Percentiles rank a stretch among this genome's conserved stretches.
phyloP scores from a whole-genome alignment of 1,284 basidiomycete genomes.

The Ceratobasidium sp. region DNA sequence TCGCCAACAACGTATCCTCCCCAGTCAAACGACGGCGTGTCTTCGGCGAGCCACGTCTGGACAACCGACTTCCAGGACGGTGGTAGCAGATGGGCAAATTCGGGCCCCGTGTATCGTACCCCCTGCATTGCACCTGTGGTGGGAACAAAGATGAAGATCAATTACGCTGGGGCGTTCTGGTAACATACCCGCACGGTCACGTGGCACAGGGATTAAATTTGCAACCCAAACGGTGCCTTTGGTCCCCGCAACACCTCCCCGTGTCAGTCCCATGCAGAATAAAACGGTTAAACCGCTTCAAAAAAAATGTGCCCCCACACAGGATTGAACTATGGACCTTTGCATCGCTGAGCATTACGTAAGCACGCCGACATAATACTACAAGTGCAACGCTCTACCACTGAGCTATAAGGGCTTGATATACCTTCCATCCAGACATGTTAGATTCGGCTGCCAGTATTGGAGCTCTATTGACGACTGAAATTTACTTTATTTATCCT shows the following conservation, averaged over 20 bases:
- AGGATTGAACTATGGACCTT: not conserved
- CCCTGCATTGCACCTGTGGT: conserved; percentile 19
- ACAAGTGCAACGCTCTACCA: conserved; percentile 37
- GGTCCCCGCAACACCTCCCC: not conserved
- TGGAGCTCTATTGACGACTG: too few species aligned
- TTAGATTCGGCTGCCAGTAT: too few species aligned
- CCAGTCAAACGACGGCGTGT: conserved; percentile 96
- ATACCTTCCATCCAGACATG: too few species aligned
- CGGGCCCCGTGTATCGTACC: conserved; percentile 7
- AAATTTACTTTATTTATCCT: too few species aligned
- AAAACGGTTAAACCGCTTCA: not conserved
- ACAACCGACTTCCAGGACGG: conserved; percentile 90
- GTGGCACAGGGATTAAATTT: not conserved
- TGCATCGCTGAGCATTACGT: not conserved
- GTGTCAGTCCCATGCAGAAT: not conserved
- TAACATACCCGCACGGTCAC: not conserved
- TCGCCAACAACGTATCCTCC: conserved; percentile 98
- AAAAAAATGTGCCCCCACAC: not conserved
- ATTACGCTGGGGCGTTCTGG: not conserved
- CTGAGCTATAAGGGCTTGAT: conserved; percentile 36
- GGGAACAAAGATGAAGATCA: not conserved
- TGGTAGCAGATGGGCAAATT: conserved; percentile 78
- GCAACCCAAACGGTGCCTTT: not conserved
- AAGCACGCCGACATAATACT: not conserved
- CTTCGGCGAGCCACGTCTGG: conserved; percentile 86